Evolutionary conservation across 2,329 filamentous ascomycete genomes (phyloP).

Genomic region (Leptographium radiaticola): DNA sequence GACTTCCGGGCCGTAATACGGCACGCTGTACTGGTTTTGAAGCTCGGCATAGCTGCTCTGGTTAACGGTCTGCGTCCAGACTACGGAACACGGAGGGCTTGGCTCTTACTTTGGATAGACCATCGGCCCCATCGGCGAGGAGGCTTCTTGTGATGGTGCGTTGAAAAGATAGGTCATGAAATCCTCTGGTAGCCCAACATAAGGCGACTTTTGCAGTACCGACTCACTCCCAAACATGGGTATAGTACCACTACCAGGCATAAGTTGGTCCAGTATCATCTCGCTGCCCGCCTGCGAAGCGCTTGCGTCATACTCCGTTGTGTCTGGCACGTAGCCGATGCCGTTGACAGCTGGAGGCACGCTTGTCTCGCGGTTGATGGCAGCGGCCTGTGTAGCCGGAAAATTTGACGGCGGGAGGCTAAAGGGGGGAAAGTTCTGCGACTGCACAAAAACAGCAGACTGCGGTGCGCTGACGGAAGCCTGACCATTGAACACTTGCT

Average conservation of each 20-base stretch:
- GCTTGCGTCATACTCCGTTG: conserved; percentile 33
- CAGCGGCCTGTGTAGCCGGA: conserved; percentile 23
- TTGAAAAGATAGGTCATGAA: conserved; percentile 80
- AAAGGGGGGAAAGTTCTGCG: conserved; percentile 50
- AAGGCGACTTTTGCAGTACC: conserved; percentile 69
- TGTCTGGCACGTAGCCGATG: conserved; percentile 21
- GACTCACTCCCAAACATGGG: conserved; percentile 79
- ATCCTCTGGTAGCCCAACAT: conserved; percentile 71
- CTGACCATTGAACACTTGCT: conserved; percentile 34
- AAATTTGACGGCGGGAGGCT: conserved; percentile 50
- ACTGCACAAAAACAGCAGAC: conserved; percentile 38
- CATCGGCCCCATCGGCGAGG: conserved; percentile 35
- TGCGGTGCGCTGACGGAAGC: conserved; percentile 30
- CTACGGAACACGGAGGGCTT: background rate
- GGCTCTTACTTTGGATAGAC: conserved; percentile 34
- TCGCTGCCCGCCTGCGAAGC: conserved; percentile 33
- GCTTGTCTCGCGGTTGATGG: conserved; percentile 21
- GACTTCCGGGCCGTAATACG: conserved; percentile 36
- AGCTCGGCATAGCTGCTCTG: conserved; percentile 38
- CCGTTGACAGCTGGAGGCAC: background rate
- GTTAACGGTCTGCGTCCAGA: background rate
- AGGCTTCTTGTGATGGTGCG: conserved; percentile 37
- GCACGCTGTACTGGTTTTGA: conserved; percentile 31
- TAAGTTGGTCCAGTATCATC: conserved; percentile 51
- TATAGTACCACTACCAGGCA: conserved; percentile 56